Base-by-base conservation (phyloP, 1,284 basidiomycete species). In the Mycosarcoma mackinlayi region DNA sequence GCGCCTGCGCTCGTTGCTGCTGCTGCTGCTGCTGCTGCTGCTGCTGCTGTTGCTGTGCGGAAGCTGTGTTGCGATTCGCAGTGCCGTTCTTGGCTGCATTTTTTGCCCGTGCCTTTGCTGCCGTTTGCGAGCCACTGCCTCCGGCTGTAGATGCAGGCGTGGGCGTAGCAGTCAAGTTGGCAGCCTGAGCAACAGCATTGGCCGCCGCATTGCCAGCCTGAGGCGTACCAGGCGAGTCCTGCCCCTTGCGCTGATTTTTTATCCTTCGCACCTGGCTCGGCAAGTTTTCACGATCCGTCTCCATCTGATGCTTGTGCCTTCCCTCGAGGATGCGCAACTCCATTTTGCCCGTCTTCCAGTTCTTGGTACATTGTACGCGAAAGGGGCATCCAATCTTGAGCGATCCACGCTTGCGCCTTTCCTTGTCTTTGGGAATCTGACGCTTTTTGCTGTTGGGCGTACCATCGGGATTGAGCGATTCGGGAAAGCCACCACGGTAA, bases 351-450 rank as follows among this genome's bases (percentile, higher is more conserved):
- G 63, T 59, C 52, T 66, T 66, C 68, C 68, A 71, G 35, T 71
- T 71, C 55, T 71, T 71, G 24, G 68, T 71, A 51, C 68, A 71
- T 10, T 66, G 62, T 9, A 71, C 68, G 11, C 68, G 58, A 30
- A 71, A 71, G 14, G 68, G 68, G 24, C 68, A 71, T 21, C 68
- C 68, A 28, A 71, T 71, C 68, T 71, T 71, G 46, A 66, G 55
- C 38, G 63, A 66, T 18, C 68, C 68, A 4, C 68, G 50, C 19
- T 71, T 71, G 35, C 68, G 54, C 6, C 68, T 45, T 44, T 71
- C 68, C 41, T 71, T 71, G 27, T 66, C 63, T 55, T 71, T 71
- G 41, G 68, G 68, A n/a, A 66, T 59, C 35, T 59, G 68, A 10
- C 68, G 68, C 42, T 63, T 66, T 19, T 66, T 71, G 55, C 55